Conservation (phyloP, 257 asterid genomes). For the Anisodus tanguticus region DNA sequence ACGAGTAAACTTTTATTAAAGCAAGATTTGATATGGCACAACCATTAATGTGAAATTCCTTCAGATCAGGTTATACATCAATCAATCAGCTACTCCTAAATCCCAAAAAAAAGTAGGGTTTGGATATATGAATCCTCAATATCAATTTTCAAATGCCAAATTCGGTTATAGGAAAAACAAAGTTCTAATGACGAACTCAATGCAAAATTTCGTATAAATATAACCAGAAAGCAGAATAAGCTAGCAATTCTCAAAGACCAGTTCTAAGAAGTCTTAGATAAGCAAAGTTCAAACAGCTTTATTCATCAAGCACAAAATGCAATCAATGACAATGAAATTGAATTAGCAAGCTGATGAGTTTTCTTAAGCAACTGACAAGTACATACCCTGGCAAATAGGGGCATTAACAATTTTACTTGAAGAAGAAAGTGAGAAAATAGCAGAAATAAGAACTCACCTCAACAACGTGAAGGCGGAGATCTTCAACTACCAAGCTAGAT, state of each 20-base stretch:
- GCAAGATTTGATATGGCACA: background rate
- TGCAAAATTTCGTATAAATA: background rate
- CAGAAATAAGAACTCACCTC: slow-evolving; percentile 47
- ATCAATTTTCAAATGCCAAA: background rate
- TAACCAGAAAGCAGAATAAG: background rate
- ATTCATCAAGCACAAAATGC: background rate
- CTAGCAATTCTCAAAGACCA: background rate
- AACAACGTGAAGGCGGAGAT: slow-evolving; percentile 50
- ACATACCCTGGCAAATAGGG: slow-evolving; percentile 24
- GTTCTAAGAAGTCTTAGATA: background rate
- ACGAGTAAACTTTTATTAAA: background rate
- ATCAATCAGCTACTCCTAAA: background rate
- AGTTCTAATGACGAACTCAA: background rate
- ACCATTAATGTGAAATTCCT: background rate
- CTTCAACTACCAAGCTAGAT: slow-evolving; percentile 50
- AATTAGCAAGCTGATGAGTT: background rate
- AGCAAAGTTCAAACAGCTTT: background rate
- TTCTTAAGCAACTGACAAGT: slow-evolving; percentile 4
- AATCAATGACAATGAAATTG: background rate
- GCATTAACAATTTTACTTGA: background rate
- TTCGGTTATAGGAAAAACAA: background rate
- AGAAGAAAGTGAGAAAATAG: slow-evolving; percentile 35
- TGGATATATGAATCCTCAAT: background rate
- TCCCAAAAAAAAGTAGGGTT: background rate
- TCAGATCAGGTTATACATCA: slow-evolving; percentile 12